Percentiles rank a stretch among this genome's conserved stretches.
phyloP scores from a whole-genome alignment of 495 filamentous ascomycete species.

The Podospora sp. region DNA sequence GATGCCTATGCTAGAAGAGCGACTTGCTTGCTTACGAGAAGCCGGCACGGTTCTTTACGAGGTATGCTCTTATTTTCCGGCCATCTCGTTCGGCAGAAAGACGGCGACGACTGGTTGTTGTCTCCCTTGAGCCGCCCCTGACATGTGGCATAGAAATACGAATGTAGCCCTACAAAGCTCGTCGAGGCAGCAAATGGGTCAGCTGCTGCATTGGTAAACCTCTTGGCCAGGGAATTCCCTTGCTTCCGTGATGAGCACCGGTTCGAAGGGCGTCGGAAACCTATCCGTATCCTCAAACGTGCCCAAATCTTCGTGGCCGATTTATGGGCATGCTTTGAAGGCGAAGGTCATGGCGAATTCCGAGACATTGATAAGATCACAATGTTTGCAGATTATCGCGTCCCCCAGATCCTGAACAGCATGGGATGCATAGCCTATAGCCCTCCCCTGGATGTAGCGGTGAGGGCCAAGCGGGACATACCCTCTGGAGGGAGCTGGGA shows the following conservation, averaged over 20 bases:
- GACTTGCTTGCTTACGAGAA: constrained; percentile 79
- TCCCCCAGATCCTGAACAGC: constrained; percentile 88
- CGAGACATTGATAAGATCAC: constrained; percentile 91
- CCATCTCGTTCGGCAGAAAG: background rate
- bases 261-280: constrained; percentile 68
- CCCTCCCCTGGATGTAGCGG: constrained; percentile 71
- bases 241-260: constrained; percentile 82
- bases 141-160: constrained; percentile 63
- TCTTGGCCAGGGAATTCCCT: constrained; percentile 74
- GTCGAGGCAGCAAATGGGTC: constrained; percentile 76
- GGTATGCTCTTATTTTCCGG: constrained; percentile 53
- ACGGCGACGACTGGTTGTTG: no score
- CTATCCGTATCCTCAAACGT: constrained; percentile 83
- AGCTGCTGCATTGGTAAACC: constrained; percentile 79
- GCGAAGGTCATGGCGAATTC: constrained; percentile 78
- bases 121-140: background rate
- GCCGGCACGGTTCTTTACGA: constrained; percentile 81
- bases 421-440: constrained; percentile 83
- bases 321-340: constrained; percentile 91
- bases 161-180: constrained; percentile 72
- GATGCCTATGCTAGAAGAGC: constrained; percentile 80
- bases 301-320: constrained; percentile 96
- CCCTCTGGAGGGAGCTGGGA: constrained; percentile 79
- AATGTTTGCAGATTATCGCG: constrained; percentile 98
- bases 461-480: constrained; percentile 63